Base-by-base conservation (phyloP, 305 asterid species). In the Fraxinus velutina region DNA sequence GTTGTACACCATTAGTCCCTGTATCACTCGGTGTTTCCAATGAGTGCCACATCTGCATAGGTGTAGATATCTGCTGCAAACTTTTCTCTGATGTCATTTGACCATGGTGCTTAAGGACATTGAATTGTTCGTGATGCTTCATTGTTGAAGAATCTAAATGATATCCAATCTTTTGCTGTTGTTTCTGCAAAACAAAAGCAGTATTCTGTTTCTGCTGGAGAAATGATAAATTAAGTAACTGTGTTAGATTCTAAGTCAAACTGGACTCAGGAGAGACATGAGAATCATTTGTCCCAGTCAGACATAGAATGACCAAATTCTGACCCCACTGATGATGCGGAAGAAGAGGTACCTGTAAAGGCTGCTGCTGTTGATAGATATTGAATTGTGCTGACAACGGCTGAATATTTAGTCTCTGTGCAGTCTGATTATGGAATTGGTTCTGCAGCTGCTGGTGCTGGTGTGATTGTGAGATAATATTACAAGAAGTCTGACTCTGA, bases 381-480 rank as follows among this genome's bases (percentile, higher is more conserved):
- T 85, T 78, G 50, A 86, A 78, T 68, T 73, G 86, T 76, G 37
- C n/a, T 7, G 79, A 57, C 32, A 70, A 73, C 17, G 84, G 87
- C 78, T 78, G 85, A 9, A 75, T 36, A 80, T 74, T 84, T 13
- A 82, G 33, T 22, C 86, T 62, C 81, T 79, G 81, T 52, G n/a
- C 47, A 50, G 9, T 33, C 71, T 75, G 80, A 64, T 34, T 76
- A 9, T 15, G 42, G 29, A 74, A 39, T 33, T 79, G 86, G 79
- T 78, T 22, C 37, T 79, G 86, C 34, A 66, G 39, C 32, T 64
- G 73, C 13, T 83, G 83, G 44, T 33, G 81, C 74, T 75, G 86
- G 80, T 17, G 66, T 19, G 77, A 17, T 12, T 79, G 78, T 10
- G 83, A 52, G 32, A 39, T 7, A 50, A 29, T 62, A 82, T 83